Evolutionary conservation across 345 rosid species (phyloP), one percentile per base, ranked within the genome.

Genomic region (Eucalyptus cloeziana): DNA sequence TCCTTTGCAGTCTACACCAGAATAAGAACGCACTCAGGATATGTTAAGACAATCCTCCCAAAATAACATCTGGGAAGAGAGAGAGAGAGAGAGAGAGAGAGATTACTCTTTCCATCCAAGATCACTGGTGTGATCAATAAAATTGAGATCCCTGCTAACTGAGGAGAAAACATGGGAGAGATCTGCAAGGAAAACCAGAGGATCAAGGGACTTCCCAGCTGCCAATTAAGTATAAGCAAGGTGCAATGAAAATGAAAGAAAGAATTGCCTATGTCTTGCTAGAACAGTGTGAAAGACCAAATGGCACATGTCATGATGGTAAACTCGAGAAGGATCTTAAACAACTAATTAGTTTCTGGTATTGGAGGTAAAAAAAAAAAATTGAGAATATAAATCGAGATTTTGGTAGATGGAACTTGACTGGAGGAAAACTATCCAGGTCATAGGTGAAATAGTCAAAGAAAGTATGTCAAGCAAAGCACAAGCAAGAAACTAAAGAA

Each of bases 101-200:
- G 90, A 98, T 88, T 95, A 98, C 99, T 96, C 99, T 95, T 98
- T 98, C 99, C 99, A 98, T 80, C 99, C 97, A 89, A 98, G 97
- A 91, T 98, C 98, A 92, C 98, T 92, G 91, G 97, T 97, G 80
- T 98, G 99, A 91, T 96, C 98, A 60, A 98, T 93, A 93, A 98
- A 98, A 95, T 95, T 98, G 90, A 98, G 90, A 89, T 96, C 98
- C 92, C 99, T 93, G 62, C 95, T 91, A 52, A 96, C 91, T 30
- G 97, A 92, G 86, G 99, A 95, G 90, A 98, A 96, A 47, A 92
- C 99, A 87, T 97, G 97, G 69, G 95, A 93, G 90, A 98, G 90
- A 88, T 98, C 99, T 98, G 98, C 90, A 89, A 92, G 90, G 86
- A 88, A 79, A 85, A 90, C 49, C 49, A 92, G 60, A 54, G 47